phyloP scores from a whole-genome alignment of 2,329 filamentous ascomycete genomes.

The Sporothrix schenckii region DNA sequence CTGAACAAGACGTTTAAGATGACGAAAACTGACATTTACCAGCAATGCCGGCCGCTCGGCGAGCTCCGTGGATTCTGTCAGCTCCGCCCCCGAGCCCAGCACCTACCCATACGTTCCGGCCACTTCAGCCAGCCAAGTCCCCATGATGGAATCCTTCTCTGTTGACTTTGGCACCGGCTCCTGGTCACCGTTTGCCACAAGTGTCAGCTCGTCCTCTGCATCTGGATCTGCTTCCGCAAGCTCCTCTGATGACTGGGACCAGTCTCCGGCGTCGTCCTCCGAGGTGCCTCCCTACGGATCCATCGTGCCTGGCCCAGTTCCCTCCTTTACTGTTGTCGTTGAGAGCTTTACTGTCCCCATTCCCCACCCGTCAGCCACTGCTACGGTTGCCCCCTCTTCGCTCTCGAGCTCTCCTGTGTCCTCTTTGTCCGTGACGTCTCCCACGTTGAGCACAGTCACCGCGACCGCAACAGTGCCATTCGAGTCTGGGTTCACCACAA shows the following conservation, averaged over 20 bases:
- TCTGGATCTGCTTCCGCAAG: no score
- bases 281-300: neutral
- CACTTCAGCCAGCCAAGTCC: neutral
- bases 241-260: neutral
- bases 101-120: neutral
- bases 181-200: slow-evolving; percentile 12
- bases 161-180: slow-evolving; percentile 1
- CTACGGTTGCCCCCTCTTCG: neutral
- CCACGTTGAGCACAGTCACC: slow-evolving; percentile 20
- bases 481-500: neutral
- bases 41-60: neutral
- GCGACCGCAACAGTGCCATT: neutral
- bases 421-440: neutral
- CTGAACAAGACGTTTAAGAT: neutral
- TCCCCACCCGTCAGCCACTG: neutral
- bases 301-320: neutral
- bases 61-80: neutral
- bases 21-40: neutral
- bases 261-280: neutral
- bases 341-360: slow-evolving; percentile 35
- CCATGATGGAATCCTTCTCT: neutral
- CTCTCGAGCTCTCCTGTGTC: neutral
- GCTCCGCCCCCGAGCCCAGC: neutral
- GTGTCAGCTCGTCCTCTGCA: neutral
- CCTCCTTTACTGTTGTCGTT: slow-evolving; percentile 29